Evolutionary conservation across 1,139 yeast species (phyloP), one percentile per base, ranked within the genome.

Genomic region (Yamadazyma membranifaciens): DNA sequence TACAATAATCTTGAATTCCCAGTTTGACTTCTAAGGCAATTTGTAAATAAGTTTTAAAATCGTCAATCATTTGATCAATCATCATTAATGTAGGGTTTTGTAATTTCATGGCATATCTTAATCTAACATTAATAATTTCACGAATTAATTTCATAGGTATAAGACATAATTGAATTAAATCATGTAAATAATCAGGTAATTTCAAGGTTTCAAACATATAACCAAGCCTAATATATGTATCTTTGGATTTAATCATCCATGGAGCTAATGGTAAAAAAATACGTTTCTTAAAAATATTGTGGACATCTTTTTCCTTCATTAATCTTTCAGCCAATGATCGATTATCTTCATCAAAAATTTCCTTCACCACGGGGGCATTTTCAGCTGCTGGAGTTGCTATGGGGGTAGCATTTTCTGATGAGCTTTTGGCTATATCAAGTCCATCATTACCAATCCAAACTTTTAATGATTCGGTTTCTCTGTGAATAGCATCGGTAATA

Each of bases 51-150:
- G 83, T 75, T 48, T 83, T 83, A 56, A 91, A 84, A 59, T 89
- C 96, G 36, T 82, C 92, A 49, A 92, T 78, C 79, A 88, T 86
- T 63, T 91, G 97, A 60, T 92, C 98, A 49, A 92, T 87, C 83
- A 91, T 87, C 91, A 89, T 86, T 79, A 89, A 80, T 0, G 98
- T 89, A 1, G 96, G 96, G 52, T 87, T 87, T 41, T 78, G 81
- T 43, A 91, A 65, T 52, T 85, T 84, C 59, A 78, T 75, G 3
- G 98, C 96, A 57, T 88, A 89, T 2, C 76, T 70, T 39, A 92
- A 71, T 48, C 98, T 74, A 34, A 87, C 78, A 35, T 76, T 78
- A 37, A 91, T 84, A 38, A 88, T 79, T 55, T 88, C 97, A 55
- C 84, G 86, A 49, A 91, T 83, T 39, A 92, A 69, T 48, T 80